These are phyloP conservation scores for Podaxis mareebaensis DNA, from an alignment of 768 basidiomycete genomes.

Conservation along the genomic window DNA sequence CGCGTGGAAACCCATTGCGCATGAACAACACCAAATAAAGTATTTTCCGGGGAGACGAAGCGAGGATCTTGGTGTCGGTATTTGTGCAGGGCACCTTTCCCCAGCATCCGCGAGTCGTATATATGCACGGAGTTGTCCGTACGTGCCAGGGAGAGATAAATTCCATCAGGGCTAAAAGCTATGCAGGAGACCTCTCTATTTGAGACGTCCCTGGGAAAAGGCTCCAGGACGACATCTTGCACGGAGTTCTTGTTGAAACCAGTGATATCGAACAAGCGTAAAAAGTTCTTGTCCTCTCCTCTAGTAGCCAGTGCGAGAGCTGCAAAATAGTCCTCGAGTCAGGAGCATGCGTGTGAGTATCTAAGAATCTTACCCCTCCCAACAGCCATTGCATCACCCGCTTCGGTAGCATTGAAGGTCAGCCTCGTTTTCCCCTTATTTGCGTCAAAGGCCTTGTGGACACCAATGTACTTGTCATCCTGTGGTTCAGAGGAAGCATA, in stretches of 20 bases:
- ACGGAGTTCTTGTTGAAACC: constrained; percentile 29
- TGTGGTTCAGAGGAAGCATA: constrained; percentile 54
- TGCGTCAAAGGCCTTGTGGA: constrained; percentile 54
- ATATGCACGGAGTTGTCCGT: constrained; percentile 60
- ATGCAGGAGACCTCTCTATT: constrained; percentile 46
- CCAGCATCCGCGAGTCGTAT: constrained; percentile 60
- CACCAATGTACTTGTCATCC: constrained; percentile 31
- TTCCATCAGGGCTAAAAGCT: constrained; percentile 59
- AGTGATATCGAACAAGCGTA: constrained; percentile 56
- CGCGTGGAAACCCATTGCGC: constrained; percentile 10
- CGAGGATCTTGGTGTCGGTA: constrained; percentile 41
- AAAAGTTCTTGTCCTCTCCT: constrained; percentile 28
- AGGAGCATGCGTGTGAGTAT: not conserved
- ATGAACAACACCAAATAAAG: constrained; percentile 5
- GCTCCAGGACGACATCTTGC: constrained; percentile 33
- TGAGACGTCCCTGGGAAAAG: constrained; percentile 26
- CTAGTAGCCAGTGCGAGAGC: constrained; percentile 17
- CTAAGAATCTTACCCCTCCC: constrained; percentile 39
- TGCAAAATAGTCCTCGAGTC: not conserved
- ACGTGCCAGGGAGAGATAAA: constrained; percentile 60
- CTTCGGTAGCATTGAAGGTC: constrained; percentile 45
- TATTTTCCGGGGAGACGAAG: constrained; percentile 3
- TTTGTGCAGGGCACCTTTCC: constrained; percentile 42
- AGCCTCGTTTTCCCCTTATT: constrained; percentile 24
- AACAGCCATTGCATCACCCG: constrained; percentile 54